Conservation (phyloP, 2,329 filamentous ascomycete species). For the Fusarium coffeatum region DNA sequence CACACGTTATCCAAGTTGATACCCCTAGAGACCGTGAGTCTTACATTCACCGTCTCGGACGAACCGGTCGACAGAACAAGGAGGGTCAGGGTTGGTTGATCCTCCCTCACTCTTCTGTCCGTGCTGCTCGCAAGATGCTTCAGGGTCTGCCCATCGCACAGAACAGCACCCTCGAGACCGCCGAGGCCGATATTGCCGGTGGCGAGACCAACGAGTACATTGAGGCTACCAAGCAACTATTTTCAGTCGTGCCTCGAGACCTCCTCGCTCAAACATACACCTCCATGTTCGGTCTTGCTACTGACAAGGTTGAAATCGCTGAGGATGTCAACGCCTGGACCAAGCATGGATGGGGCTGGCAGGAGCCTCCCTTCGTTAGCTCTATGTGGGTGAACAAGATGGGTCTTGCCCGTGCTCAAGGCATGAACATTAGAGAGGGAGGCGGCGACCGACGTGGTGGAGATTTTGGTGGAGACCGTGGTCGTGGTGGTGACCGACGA, state of each 20-base stretch:
- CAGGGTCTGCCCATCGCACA: constrained; percentile 69
- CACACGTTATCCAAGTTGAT: constrained; percentile 82
- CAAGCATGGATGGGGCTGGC: constrained; percentile 63
- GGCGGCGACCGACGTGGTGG: constrained; percentile 21
- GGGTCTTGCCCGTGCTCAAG: constrained; percentile 46
- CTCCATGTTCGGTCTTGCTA: constrained; percentile 66
- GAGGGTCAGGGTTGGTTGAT: constrained; percentile 78
- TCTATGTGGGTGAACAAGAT: constrained; percentile 47
- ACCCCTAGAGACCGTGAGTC: constrained; percentile 72
- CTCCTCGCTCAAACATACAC: constrained; percentile 61
- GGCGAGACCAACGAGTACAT: constrained; percentile 56
- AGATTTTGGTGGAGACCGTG: constrained; percentile 8
- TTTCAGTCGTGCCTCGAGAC: constrained; percentile 53
- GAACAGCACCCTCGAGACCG: constrained; percentile 62
- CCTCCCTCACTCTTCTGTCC: constrained; percentile 65
- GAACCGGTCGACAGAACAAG: constrained; percentile 80
- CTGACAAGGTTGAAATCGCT: constrained; percentile 56
- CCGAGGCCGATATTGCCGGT: constrained; percentile 65
- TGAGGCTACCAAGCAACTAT: constrained; percentile 54
- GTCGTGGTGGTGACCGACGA: constrained; percentile 1
- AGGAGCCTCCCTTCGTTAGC: constrained; percentile 57
- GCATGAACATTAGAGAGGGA: constrained; percentile 51
- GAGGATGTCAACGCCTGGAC: constrained; percentile 66
- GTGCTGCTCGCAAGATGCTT: constrained; percentile 63
- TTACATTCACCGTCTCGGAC: constrained; percentile 82